Evolutionary conservation across 208 protist genomes (phyloP), one percentile per base, ranked within the genome.

Genomic region (Crithidia mellificae): DNA sequence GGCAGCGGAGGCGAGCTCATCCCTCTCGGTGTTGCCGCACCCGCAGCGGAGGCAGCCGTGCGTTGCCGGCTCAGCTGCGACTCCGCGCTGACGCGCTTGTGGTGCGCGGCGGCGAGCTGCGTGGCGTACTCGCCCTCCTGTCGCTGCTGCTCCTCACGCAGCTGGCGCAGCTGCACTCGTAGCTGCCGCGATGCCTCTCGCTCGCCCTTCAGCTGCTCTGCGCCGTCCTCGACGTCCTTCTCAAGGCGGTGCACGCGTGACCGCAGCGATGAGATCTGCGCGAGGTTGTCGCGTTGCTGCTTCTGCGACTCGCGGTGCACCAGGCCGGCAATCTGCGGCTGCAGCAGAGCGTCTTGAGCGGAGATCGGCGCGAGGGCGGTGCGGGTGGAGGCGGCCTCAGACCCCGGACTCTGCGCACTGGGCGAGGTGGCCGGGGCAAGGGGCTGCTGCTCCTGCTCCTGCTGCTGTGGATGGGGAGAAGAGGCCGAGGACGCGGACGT

Each of bases 211-310:
- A 92, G 77, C 38, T 90, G 80, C 29, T 80, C 72, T 22, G 44
- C 69, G 6, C 77, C 58, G 2, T 84, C 80, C 19, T 69, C 64
- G 41, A 81, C 58, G 63, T 92, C 86, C 51, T 75, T 77, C 68
- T 84, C 83, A 0, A 85, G 68, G 22, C 83, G 84, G 24, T 64
- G 43, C 17, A 83, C 52, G 51, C 68, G 44, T 0, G 78, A 80
- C 0, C 86, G 74, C 56, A 92, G 77, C 0, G 73, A 72, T 5
- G 89, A 92, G 19, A 92, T 82, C 29, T 92, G 56, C 19, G 83
- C 74, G 51, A 87, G 56, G 61, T 94, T 84, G 59, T 89, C 84
- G 25, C 83, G 75, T 57, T 92, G 85, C 55, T 80, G 75, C 49
- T 72, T 67, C 41, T 86, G 82, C 22, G 79, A 46, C 63, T 88